These are phyloP conservation scores for Apiospora hydei DNA, from an alignment of 2,329 filamentous ascomycete genomes.

Conservation along the genomic window DNA sequence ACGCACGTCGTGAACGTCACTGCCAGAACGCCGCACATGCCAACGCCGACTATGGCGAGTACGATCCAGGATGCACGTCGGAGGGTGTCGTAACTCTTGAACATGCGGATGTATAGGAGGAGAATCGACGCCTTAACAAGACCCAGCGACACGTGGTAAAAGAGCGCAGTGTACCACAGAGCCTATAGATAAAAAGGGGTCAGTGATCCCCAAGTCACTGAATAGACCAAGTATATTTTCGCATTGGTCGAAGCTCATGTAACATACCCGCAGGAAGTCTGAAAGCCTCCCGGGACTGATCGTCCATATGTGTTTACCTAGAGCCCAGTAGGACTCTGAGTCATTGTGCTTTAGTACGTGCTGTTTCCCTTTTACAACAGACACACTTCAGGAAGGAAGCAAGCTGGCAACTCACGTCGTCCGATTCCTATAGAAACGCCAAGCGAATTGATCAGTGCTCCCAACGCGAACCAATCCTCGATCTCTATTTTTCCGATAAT, in stretches of 20 bases:
- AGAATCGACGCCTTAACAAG: conserved; percentile 20
- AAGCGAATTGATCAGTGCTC: background rate
- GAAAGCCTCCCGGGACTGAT: background rate
- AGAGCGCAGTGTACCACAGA: conserved; percentile 4
- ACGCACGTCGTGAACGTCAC: conserved; percentile 24
- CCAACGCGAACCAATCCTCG: conserved; percentile 21
- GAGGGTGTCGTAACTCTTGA: conserved; percentile 15
- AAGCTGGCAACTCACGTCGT: background rate
- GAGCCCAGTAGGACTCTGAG: conserved; percentile 10
- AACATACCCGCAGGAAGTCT: conserved; percentile 11
- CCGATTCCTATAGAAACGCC: background rate
- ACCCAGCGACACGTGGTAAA: conserved; percentile 12
- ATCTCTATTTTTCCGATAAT: background rate
- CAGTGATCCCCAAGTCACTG: background rate
- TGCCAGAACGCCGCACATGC: background rate
- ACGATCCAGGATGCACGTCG: conserved; percentile 14
- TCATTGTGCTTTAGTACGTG: background rate
- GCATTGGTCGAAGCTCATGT: background rate
- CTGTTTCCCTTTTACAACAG: background rate
- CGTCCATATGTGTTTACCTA: background rate
- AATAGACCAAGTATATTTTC: background rate
- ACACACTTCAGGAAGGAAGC: background rate
- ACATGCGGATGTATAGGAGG: conserved; percentile 19
- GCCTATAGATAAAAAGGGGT: conserved; percentile 5
- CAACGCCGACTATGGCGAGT: background rate